phyloP scores from a whole-genome alignment of 2,329 filamentous ascomycete species.

The Aspergillus fischeri region DNA sequence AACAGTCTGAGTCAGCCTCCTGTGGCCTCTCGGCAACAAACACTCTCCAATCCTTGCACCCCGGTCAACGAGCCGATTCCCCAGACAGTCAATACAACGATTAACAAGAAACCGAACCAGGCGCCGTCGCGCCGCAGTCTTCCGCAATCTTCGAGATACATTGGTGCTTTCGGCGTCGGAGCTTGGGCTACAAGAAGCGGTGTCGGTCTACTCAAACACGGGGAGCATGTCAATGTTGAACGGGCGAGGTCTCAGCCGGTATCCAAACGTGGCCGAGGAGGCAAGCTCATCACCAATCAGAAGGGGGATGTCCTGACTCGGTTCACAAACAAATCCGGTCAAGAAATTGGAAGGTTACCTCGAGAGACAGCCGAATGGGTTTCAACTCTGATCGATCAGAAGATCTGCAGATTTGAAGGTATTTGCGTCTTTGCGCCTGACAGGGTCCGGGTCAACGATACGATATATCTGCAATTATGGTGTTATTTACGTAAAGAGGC shows the following conservation, averaged over 20 bases:
- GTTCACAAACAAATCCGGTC: conserved; percentile 74
- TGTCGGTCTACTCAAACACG: conserved; percentile 67
- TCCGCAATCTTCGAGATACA: conserved; percentile 62
- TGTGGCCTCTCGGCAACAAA: conserved; percentile 8
- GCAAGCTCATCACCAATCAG: conserved; percentile 49
- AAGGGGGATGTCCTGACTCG: conserved; percentile 84
- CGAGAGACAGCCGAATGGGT: conserved; percentile 90
- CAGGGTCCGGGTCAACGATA: conserved; percentile 81
- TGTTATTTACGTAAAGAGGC: conserved; percentile 71
- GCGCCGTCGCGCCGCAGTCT: conserved; percentile 13
- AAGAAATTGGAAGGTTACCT: conserved; percentile 80
- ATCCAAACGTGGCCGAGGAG: conserved; percentile 44
- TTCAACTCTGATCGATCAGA: conserved; percentile 85
- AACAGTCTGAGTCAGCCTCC: conserved; percentile 10
- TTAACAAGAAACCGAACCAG: conserved; percentile 5
- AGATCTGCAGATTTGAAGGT: conserved; percentile 81
- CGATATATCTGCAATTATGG: conserved; percentile 81
- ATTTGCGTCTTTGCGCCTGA: conserved; percentile 88
- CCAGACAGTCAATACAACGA: background rate
- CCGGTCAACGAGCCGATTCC: background rate
- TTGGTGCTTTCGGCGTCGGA: conserved; percentile 86
- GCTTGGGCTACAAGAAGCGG: conserved; percentile 92
- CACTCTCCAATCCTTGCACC: conserved; percentile 3
- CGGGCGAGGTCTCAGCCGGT: conserved; percentile 69
- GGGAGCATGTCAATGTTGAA: conserved; percentile 81